Percentiles rank a stretch among this genome's conserved stretches.
These are phyloP conservation scores for Castanea crenata DNA, from an alignment of 306 rosid species.

Conservation along the genomic window DNA sequence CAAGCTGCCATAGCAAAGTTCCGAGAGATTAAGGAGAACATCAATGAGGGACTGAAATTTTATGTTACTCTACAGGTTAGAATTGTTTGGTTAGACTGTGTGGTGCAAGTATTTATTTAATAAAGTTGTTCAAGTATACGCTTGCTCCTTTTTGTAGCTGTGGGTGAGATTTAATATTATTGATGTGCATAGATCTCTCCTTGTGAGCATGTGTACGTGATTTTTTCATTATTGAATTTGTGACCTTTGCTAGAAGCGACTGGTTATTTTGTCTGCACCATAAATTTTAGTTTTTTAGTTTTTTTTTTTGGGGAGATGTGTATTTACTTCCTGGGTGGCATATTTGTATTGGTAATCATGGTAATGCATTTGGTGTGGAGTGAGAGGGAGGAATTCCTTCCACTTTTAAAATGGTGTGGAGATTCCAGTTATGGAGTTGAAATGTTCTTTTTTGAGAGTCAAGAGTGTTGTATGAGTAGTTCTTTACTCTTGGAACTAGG, in stretches of 20 bases:
- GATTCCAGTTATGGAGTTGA: too few relatives aligned
- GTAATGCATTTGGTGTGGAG: too few relatives aligned
- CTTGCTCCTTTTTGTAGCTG: background rate
- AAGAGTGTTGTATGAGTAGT: too few relatives aligned
- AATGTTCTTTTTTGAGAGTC: too few relatives aligned
- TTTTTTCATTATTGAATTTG: background rate
- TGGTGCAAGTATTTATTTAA: background rate
- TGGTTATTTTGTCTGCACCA: background rate
- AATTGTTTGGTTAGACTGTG: slow-evolving; percentile 7
- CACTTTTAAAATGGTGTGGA: too few relatives aligned
- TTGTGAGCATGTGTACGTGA: background rate
- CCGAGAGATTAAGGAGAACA: slow-evolving; percentile 88
- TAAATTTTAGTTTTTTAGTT: background rate
- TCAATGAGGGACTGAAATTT: slow-evolving; percentile 91
- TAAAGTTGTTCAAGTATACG: background rate
- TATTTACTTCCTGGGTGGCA: too few relatives aligned
- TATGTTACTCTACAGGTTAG: slow-evolving; percentile 87
- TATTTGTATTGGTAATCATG: too few relatives aligned
- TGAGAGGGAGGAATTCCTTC: too few relatives aligned
- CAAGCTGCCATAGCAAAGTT: slow-evolving; percentile 89
- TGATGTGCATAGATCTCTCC: background rate
- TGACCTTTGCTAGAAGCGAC: background rate
- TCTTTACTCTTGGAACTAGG: too few relatives aligned
- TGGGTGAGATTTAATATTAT: background rate
- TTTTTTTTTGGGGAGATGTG: too few relatives aligned